These are phyloP conservation scores for Bipolaris gigantea DNA, from an alignment of 2,329 filamentous ascomycete genomes.

Conservation along the genomic window DNA sequence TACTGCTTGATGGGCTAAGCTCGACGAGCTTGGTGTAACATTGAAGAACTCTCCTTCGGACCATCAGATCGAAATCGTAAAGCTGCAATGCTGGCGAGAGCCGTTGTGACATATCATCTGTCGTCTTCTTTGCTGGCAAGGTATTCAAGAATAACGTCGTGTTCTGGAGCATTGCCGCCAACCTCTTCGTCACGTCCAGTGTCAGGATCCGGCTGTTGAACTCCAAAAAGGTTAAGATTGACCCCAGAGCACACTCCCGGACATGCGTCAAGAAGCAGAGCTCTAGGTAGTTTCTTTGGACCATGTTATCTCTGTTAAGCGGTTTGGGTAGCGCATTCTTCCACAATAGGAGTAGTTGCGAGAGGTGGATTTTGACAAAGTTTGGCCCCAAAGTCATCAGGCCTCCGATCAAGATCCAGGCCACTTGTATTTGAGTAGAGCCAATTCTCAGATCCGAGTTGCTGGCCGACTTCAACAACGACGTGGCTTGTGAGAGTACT, in stretches of 20 bases:
- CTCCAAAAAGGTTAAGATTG: slow-evolving; percentile 87
- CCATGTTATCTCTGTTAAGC: slow-evolving; percentile 86
- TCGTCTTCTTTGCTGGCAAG: slow-evolving; percentile 78
- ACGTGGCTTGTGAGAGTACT: slow-evolving; percentile 87
- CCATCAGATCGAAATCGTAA: slow-evolving; percentile 89
- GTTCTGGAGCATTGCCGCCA: slow-evolving; percentile 93
- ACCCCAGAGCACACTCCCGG: slow-evolving; percentile 88
- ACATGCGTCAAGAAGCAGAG: slow-evolving; percentile 93
- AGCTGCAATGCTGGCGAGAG: slow-evolving; percentile 84
- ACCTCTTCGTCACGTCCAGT: slow-evolving; percentile 88
- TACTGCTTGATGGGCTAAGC: slow-evolving; percentile 80
- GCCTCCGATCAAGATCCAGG: slow-evolving; percentile 95
- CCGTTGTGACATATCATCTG: slow-evolving; percentile 82
- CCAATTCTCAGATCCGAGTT: slow-evolving; percentile 89
- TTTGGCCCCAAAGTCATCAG: slow-evolving; percentile 96
- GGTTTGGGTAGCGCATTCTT: slow-evolving; percentile 96
- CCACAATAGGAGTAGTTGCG: slow-evolving; percentile 90
- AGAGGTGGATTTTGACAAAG: slow-evolving; percentile 97
- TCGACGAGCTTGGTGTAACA: slow-evolving; percentile 92
- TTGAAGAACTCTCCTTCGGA: slow-evolving; percentile 87
- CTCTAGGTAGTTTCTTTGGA: slow-evolving; percentile 80
- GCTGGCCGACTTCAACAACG: slow-evolving; percentile 86
- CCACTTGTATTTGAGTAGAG: slow-evolving; percentile 93
- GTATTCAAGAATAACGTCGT: slow-evolving; percentile 87
- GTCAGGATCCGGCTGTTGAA: slow-evolving; percentile 92